These are phyloP conservation scores for Arachnomyces sp. DNA, from an alignment of 2,329 filamentous ascomycete genomes.

Conservation along the genomic window DNA sequence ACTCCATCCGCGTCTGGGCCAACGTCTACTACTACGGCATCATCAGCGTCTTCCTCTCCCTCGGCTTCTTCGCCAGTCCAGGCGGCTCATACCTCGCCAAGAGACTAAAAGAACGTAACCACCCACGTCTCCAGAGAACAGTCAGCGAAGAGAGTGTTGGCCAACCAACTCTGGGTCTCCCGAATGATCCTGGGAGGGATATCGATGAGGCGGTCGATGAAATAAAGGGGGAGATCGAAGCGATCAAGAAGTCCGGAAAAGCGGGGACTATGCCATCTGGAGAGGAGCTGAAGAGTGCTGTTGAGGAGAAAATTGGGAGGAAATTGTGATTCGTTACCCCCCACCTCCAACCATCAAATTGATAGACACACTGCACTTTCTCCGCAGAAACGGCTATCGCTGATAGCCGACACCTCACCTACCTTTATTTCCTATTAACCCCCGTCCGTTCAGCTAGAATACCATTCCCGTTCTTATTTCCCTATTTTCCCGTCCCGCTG, in stretches of 20 bases:
- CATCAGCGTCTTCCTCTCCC: constrained; percentile 55
- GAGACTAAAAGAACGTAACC: constrained; percentile 51
- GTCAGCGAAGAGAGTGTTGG: constrained; percentile 53
- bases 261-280: constrained; percentile 38
- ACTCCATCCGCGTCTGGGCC: constrained; percentile 69
- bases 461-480: no score
- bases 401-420: no score
- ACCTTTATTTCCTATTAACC: no score
- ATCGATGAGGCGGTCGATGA: constrained; percentile 72
- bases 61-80: constrained; percentile 73
- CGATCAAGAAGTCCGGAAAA: constrained; percentile 43
- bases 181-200: constrained; percentile 66
- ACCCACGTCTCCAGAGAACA: constrained; percentile 34
- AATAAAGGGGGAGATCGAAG: constrained; percentile 65
- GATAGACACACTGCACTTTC: no score
- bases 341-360: no score
- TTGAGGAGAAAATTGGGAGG: constrained; percentile 45
- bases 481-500: no score
- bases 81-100: constrained; percentile 56
- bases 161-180: constrained; percentile 67
- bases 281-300: constrained; percentile 45
- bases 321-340: constrained; percentile 30
- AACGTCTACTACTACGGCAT: constrained; percentile 85
- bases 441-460: no score
- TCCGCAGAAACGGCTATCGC: no score